A percentile compares a stretch with the other conserved stretches of the same genome.
Evolutionary conservation across 495 filamentous ascomycete genomes (phyloP).

Genomic region (Jackrogersella minutella): DNA sequence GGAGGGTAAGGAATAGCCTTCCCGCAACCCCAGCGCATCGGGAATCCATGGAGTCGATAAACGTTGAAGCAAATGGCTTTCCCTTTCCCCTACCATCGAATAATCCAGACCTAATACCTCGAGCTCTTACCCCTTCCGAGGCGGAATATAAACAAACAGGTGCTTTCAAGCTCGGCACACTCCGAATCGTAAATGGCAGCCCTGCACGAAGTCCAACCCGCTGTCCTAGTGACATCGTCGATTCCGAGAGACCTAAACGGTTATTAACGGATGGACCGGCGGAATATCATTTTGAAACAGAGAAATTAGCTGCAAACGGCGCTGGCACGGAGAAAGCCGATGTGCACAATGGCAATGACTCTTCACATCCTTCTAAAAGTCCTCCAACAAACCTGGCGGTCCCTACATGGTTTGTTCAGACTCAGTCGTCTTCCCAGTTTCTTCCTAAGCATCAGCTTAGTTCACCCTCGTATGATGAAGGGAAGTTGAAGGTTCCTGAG

Average conservation of each 20-base stretch:
- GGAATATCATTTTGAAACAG: slow-evolving; percentile 6
- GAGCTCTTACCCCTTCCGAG: slow-evolving; percentile 56
- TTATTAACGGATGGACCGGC: neutral
- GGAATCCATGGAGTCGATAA: slow-evolving; percentile 49
- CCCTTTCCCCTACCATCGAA: slow-evolving; percentile 44
- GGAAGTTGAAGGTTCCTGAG: slow-evolving; percentile 35
- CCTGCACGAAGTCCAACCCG: slow-evolving; percentile 46
- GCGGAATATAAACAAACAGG: slow-evolving; percentile 63
- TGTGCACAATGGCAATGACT: neutral
- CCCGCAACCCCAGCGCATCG: slow-evolving; percentile 48
- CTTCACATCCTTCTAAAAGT: slow-evolving; percentile 25
- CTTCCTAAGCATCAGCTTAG: slow-evolving; percentile 14
- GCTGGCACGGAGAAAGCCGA: neutral
- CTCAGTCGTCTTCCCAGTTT: neutral
- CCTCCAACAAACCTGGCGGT: slow-evolving; percentile 43
- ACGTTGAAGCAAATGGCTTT: slow-evolving; percentile 45
- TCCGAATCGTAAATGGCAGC: slow-evolving; percentile 66
- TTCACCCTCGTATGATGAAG: slow-evolving; percentile 4
- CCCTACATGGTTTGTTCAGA: slow-evolving; percentile 24
- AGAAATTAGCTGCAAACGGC: neutral
- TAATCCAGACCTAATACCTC: slow-evolving; percentile 43
- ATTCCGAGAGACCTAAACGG: neutral
- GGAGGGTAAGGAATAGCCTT: slow-evolving; percentile 47
- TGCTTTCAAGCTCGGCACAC: slow-evolving; percentile 65
- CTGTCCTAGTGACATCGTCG: slow-evolving; percentile 1